Base-by-base conservation (phyloP, 495 filamentous ascomycete species). In the Astrothelium macrocarpum region DNA sequence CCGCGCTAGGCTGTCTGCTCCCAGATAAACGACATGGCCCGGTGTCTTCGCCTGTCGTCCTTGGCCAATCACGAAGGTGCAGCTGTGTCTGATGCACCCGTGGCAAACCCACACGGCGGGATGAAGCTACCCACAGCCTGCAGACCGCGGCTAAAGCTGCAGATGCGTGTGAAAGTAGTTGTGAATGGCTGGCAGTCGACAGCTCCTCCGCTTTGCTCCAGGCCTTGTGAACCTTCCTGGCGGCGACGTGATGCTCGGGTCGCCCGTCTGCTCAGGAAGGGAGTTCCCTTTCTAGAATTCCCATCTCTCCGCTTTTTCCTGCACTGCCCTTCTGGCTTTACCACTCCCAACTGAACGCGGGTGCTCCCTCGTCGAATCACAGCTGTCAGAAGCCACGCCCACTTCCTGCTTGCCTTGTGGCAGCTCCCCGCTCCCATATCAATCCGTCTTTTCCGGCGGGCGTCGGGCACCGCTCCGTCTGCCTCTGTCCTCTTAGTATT, bases 261-360 rank as follows among this genome's bases (percentile, higher is more conserved):
- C 25, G 49, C 25, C 49, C 49, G 49, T 20, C 49, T 29, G 49
- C 49, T 25, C 49, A 56, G 49, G 20, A 56, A 29, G 49, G 14
- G 12, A 5, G 49, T 56, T 56, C 49, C 49, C 49, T 56, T 56
- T 56, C 49, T 25, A 56, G 49, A 56, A 56, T 56, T 56, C 49
- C 49, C 49, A 56, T 56, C 49, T 56, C 49, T 56, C 49, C 49
- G 49, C 49, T 56, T 56, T 56, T 56, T 16, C 34, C 25, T 56
- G 49, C 49, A 56, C 49, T 56, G 49, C 49, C 49, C 12, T 56
- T 56, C 25, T 56, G 16, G 20, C 49, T 56, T 56, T 56, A 20
- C 49, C 25, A 56, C 29, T 56, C n/a, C 12, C 49, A 28, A 56
- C 20, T 56, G 20, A 10, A n/a, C 49, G 34, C 49, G 49, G 20